These are phyloP conservation scores for Moricandia arvensis DNA, from an alignment of 345 rosid genomes.

Conservation along the genomic window DNA sequence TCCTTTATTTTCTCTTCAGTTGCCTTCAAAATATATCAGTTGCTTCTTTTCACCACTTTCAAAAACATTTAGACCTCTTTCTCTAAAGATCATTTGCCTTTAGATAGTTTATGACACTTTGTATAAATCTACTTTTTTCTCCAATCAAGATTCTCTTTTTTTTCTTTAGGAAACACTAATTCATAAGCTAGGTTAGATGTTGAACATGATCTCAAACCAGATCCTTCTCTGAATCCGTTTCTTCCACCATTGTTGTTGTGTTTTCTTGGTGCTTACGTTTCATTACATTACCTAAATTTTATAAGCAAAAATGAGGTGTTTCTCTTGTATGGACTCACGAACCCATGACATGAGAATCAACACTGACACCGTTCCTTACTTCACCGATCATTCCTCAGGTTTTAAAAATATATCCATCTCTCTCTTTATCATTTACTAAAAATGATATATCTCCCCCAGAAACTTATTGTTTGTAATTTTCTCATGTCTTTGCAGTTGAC, in stretches of 20 bases:
- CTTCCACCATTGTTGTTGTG: background rate
- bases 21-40: background rate
- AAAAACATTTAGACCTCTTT: background rate
- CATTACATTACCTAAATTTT: background rate
- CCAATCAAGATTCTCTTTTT: background rate
- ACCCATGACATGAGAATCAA: constrained; percentile 58
- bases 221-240: constrained; percentile 28
- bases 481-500: constrained; percentile 26
- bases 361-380: constrained; percentile 47
- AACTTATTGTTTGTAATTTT: background rate
- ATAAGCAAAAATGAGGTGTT: constrained; percentile 59
- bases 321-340: constrained; percentile 59
- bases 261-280: background rate
- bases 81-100: background rate
- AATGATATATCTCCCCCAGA: background rate
- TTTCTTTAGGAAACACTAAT: background rate
- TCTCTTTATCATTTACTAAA: background rate
- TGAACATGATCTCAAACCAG: constrained; percentile 32
- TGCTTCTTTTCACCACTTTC: constrained; percentile 2
- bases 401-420: background rate
- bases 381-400: constrained; percentile 54
- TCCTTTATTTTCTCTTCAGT: constrained; percentile 27
- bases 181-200: constrained; percentile 28
- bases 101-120: background rate
- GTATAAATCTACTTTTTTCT: background rate